phyloP scores from a whole-genome alignment of 148 eudicot species.

The Vaccinium vitisidaea region DNA sequence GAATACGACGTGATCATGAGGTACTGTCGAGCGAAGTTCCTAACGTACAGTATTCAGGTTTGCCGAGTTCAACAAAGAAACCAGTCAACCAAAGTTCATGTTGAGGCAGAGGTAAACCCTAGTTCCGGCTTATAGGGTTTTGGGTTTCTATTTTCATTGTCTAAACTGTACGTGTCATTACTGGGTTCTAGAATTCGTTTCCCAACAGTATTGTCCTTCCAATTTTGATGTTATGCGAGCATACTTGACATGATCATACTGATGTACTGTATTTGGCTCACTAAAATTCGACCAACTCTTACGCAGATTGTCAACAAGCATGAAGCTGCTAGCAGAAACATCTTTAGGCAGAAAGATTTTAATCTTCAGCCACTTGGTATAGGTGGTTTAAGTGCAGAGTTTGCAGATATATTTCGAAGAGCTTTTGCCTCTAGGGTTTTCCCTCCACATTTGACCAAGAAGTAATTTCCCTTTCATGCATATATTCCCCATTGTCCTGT shows the following conservation, averaged over 20 bases:
- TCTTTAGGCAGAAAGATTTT: constrained; percentile 88
- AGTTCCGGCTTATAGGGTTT: too few species aligned
- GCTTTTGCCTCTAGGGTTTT: constrained; percentile 99
- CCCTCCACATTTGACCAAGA: constrained; percentile 89
- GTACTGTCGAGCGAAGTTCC: too few species aligned
- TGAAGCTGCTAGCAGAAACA: constrained; percentile 91
- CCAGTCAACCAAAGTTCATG: too few species aligned
- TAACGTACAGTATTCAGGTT: too few species aligned
- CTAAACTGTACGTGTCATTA: too few species aligned
- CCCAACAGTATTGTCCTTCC: background rate
- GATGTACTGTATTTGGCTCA: background rate
- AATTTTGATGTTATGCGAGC: background rate
- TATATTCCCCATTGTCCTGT: background rate
- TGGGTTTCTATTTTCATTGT: too few species aligned
- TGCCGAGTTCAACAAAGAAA: too few species aligned
- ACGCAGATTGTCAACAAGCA: constrained; percentile 82
- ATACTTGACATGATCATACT: background rate
- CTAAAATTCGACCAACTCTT: background rate
- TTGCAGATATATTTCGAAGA: constrained; percentile 96
- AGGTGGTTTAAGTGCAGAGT: constrained; percentile 92
- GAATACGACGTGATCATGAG: too few species aligned
- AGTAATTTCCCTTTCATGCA: constrained; percentile 44
- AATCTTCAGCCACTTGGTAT: constrained; percentile 86
- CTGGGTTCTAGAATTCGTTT: too few species aligned
- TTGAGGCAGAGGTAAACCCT: too few species aligned